phyloP scores from a whole-genome alignment of 345 rosid genomes.

The Arabidopsis suecica region DNA sequence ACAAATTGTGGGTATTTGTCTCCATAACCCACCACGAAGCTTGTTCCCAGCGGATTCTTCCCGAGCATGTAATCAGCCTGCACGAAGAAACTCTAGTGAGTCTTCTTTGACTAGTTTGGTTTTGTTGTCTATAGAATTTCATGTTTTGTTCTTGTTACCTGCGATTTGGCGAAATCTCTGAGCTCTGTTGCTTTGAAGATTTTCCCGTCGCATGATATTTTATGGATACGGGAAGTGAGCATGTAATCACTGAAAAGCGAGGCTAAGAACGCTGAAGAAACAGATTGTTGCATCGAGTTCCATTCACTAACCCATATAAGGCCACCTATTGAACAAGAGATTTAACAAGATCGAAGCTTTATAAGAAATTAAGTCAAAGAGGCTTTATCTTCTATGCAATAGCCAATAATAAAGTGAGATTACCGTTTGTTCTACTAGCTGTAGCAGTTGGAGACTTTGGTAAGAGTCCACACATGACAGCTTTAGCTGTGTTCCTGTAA shows the following conservation, averaged over 20 bases:
- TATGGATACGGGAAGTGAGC: constrained; percentile 77
- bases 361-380: constrained; percentile 3
- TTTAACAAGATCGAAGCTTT: background rate
- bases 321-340: constrained; percentile 62
- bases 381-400: background rate
- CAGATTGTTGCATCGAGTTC: constrained; percentile 90
- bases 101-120: background rate
- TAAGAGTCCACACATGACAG: constrained; percentile 90
- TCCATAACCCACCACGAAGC: constrained; percentile 93
- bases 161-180: constrained; percentile 83
- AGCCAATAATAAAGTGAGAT: constrained; percentile 9
- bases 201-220: constrained; percentile 64
- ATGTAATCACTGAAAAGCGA: constrained; percentile 89
- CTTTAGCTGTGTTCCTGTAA: constrained; percentile 86
- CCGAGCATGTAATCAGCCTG: constrained; percentile 98
- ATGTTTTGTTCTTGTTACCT: constrained; percentile 54
- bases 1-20: constrained; percentile 76
- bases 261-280: constrained; percentile 93
- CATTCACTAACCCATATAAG: constrained; percentile 90
- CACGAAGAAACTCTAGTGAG: constrained; percentile 13
- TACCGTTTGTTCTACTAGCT: constrained; percentile 78
- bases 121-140: background rate
- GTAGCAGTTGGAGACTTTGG: constrained; percentile 93
- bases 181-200: constrained; percentile 83
- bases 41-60: constrained; percentile 74